Conservation (phyloP, 495 filamentous ascomycete species). For the Apodospora peruviana region DNA sequence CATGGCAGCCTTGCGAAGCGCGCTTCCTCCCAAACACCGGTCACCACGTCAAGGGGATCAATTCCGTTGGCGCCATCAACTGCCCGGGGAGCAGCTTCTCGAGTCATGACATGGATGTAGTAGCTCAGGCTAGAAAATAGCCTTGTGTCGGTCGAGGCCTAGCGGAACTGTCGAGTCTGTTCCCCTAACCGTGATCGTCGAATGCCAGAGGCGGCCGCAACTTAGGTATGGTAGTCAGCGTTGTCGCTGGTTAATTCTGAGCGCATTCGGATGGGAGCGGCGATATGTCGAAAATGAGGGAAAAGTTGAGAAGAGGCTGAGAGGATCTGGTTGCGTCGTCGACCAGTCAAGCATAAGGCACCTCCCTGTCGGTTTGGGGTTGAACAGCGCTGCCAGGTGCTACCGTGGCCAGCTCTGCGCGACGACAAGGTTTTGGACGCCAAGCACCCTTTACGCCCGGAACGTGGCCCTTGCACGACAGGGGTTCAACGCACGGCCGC, state of each 20-base stretch:
- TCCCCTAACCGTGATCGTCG: background rate
- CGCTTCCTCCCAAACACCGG: constrained; percentile 46
- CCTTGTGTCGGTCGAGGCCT: background rate
- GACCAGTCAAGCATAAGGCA: background rate
- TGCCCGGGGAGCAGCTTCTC: constrained; percentile 35
- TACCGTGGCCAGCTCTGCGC: background rate
- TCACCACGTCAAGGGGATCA: constrained; percentile 33
- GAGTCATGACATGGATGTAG: constrained; percentile 47
- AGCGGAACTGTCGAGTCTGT: too few relatives aligned
- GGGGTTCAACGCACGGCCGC: too few relatives aligned
- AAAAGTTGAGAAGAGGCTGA: background rate
- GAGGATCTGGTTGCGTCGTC: background rate
- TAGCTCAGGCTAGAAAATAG: background rate
- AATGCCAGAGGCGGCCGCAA: background rate
- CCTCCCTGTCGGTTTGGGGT: background rate
- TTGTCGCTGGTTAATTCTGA: background rate
- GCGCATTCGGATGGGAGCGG: background rate
- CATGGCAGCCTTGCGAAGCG: constrained; percentile 45
- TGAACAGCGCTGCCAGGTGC: background rate
- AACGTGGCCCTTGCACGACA: too few relatives aligned
- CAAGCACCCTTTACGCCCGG: background rate
- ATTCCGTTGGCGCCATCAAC: constrained; percentile 20
- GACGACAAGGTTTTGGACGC: background rate
- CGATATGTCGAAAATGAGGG: background rate
- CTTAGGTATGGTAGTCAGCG: background rate